Evolutionary conservation across 164 flowering plant genomes (phyloP), one percentile per base, ranked within the genome.

Genomic region (Nymphaea thermarum): DNA sequence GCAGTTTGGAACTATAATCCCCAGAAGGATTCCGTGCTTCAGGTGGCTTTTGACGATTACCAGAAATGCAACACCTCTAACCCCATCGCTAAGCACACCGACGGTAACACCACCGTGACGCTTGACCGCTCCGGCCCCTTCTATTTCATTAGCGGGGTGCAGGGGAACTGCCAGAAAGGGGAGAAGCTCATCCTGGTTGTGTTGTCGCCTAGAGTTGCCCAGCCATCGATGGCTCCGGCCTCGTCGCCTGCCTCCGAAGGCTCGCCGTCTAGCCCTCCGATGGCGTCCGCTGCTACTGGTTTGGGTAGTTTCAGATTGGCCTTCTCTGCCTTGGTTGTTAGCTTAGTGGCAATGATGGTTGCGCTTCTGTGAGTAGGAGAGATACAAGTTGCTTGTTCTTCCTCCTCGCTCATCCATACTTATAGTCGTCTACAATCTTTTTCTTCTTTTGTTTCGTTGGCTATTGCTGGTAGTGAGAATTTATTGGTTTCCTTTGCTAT

Each of bases 121-220:
- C 82, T 85, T 0, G 72, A 69, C 14, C 66, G 64, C 43, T 77
- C 89, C 1, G 89, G 89, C 44, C 80, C 84, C 2, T 79, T 77
- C 70, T 84, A 76, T 60, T 85, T 83, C 76, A 82, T 85, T 67
- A 83, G 89, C 42, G 87, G 87, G 43, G 77, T 76, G 0, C 18
- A 73, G 4, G 86, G 83, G 3, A 74, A 74, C 65, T 85, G 89
- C 64, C 75, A 78, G 68, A 80, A 80, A 69, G 87, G 87, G 0
- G 77, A 84, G 86, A 85, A 79, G 76, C 3, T 83, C 68, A 70
- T 77, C 25, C 84, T 87, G 66, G 84, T 80, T 43, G 86, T 87
- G 5, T 8, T 87, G 68, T 74, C 85, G 7, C 64, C 64, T 3
- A 12, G 64, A 17, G 64, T 25, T 55, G 16, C 10, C 16, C 10